Conservation (phyloP, 2,329 filamentous ascomycete genomes). For the Sclerotinia sclerotiorum region DNA sequence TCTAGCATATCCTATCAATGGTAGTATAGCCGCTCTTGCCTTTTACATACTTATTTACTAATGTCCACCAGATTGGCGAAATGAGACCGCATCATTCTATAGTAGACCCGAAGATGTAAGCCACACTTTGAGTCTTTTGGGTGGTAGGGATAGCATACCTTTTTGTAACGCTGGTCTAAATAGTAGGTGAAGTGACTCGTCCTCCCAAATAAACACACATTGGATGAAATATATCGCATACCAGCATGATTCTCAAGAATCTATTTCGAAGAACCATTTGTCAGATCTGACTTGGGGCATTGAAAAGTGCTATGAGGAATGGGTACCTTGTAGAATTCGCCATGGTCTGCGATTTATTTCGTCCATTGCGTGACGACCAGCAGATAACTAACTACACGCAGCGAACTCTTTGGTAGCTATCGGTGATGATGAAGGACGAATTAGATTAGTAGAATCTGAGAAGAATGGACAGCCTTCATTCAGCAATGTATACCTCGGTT, state of each 20-base stretch:
- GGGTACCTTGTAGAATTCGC: too few relatives aligned
- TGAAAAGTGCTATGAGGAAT: too few relatives aligned
- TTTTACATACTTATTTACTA: constrained; percentile 16
- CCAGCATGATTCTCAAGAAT: too few relatives aligned
- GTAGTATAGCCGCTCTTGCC: constrained; percentile 25
- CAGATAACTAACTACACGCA: constrained; percentile 36
- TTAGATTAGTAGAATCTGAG: constrained; percentile 63
- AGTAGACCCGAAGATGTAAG: constrained; percentile 38
- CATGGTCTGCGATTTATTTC: too few relatives aligned
- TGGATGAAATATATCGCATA: too few relatives aligned
- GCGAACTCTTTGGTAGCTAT: constrained; percentile 67
- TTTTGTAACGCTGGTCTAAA: constrained; percentile 68
- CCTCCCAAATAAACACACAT: constrained; percentile 17
- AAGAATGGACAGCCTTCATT: constrained; percentile 52
- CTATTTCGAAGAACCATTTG: too few relatives aligned
- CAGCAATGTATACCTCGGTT: constrained; percentile 55
- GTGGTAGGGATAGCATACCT: constrained; percentile 47
- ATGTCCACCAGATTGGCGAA: constrained; percentile 37
- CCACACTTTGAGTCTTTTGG: constrained; percentile 34
- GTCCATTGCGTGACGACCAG: not conserved
- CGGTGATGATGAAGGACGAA: constrained; percentile 67
- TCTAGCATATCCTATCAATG: constrained; percentile 37
- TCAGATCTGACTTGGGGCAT: too few relatives aligned
- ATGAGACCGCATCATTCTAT: constrained; percentile 40
- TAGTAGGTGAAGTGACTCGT: constrained; percentile 46